Percentiles rank a stretch among this genome's conserved stretches.
Evolutionary conservation across 2,329 filamentous ascomycete genomes (phyloP).

Genomic region (Penicillium vulpinum): DNA sequence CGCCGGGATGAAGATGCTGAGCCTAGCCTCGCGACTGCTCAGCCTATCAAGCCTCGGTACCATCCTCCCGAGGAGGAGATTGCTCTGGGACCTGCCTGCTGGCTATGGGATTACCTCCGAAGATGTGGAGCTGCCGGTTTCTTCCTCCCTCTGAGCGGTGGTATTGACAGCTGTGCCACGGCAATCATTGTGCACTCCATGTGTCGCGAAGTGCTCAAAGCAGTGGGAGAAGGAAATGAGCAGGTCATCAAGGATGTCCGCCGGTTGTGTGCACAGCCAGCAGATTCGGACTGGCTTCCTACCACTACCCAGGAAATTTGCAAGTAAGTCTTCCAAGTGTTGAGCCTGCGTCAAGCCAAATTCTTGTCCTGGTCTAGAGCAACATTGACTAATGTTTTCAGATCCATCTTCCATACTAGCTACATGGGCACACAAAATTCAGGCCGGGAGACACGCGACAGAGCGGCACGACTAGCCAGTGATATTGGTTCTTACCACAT

Average conservation of each 20-base stretch:
- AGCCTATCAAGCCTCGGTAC: slow-evolving; percentile 51
- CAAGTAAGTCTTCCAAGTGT: slow-evolving; percentile 27
- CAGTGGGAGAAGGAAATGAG: slow-evolving; percentile 36
- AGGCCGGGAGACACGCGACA: slow-evolving; percentile 64
- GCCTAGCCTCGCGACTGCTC: slow-evolving; percentile 47
- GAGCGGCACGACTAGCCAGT: slow-evolving; percentile 61
- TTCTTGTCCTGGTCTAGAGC: not conserved
- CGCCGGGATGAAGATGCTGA: slow-evolving; percentile 45
- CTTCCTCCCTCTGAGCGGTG: slow-evolving; percentile 43
- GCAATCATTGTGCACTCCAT: slow-evolving; percentile 43
- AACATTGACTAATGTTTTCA: not conserved
- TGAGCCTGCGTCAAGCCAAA: not conserved
- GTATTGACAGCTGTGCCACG: slow-evolving; percentile 43
- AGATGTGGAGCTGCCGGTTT: slow-evolving; percentile 40
- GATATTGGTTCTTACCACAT: slow-evolving; percentile 72
- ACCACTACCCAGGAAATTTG: slow-evolving; percentile 62
- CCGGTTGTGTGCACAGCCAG: slow-evolving; percentile 53
- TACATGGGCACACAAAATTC: slow-evolving; percentile 73
- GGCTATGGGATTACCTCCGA: slow-evolving; percentile 55
- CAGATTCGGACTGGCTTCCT: slow-evolving; percentile 52
- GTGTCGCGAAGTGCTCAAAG: slow-evolving; percentile 40
- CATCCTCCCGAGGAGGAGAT: slow-evolving; percentile 68
- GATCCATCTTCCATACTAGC: slow-evolving; percentile 59
- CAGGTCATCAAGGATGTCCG: slow-evolving; percentile 58
- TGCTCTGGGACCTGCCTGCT: slow-evolving; percentile 63